A percentile compares a stretch with the other conserved stretches of the same genome.
These are phyloP conservation scores for Mallotus nudiflorus DNA, from an alignment of 345 rosid species.

Conservation along the genomic window DNA sequence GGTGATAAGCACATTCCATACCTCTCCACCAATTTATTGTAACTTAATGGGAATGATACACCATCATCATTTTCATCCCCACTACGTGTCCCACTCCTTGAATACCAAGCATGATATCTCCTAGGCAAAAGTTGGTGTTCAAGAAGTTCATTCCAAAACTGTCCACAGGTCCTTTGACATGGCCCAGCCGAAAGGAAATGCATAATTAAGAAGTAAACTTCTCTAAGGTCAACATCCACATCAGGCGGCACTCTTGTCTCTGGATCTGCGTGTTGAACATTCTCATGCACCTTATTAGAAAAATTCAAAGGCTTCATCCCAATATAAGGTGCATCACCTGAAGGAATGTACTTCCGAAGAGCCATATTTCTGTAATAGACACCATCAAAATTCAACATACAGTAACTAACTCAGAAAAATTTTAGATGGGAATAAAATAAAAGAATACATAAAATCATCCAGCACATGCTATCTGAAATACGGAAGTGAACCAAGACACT, in stretches of 20 bases:
- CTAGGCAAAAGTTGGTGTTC: conserved; percentile 90
- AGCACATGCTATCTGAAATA: neutral
- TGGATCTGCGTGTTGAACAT: conserved; percentile 49
- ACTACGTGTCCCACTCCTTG: conserved; percentile 65
- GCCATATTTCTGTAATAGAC: conserved; percentile 53
- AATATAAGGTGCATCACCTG: conserved; percentile 47
- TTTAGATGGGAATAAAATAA: neutral
- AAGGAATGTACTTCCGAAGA: conserved; percentile 63
- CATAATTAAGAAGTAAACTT: conserved; percentile 88
- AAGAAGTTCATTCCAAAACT: conserved; percentile 79
- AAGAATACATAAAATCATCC: neutral
- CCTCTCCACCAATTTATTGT: conserved; percentile 73
- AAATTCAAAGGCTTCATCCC: conserved; percentile 67
- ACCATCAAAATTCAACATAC: neutral
- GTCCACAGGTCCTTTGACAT: conserved; percentile 72
- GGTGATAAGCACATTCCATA: conserved; percentile 27
- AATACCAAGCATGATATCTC: conserved; percentile 96
- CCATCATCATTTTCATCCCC: conserved; percentile 81
- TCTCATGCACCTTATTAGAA: conserved; percentile 53
- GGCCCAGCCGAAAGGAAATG: conserved; percentile 94
- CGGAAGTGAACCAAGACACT: conserved; percentile 5
- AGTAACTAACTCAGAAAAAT: neutral
- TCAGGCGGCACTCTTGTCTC: conserved; percentile 43
- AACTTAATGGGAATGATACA: conserved; percentile 69
- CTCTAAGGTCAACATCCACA: conserved; percentile 74